phyloP scores from a whole-genome alignment of 495 filamentous ascomycete species.

The Massariosphaeria phaeospora region DNA sequence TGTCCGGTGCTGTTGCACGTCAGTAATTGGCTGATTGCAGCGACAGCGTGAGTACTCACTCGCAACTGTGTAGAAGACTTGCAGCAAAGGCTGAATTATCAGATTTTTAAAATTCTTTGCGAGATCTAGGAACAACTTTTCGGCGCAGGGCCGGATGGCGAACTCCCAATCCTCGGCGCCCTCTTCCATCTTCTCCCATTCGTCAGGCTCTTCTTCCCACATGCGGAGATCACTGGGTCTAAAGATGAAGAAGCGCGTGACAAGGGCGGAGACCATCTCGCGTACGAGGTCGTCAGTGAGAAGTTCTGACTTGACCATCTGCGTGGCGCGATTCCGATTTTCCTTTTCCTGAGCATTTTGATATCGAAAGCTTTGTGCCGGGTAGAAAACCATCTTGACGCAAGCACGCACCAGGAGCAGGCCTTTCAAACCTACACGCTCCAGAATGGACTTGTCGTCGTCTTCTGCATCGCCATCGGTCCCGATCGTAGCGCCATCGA shows the following conservation, averaged over 20 bases:
- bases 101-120: conserved; percentile 79
- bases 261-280: conserved; percentile 73
- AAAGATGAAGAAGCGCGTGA: conserved; percentile 85
- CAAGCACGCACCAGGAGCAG: conserved; percentile 79
- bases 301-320: conserved; percentile 62
- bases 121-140: conserved; percentile 89
- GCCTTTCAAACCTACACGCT: conserved; percentile 73
- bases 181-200: conserved; percentile 85
- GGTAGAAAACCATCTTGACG: conserved; percentile 74
- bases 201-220: conserved; percentile 89
- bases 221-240: conserved; percentile 75
- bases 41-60: conserved; percentile 43
- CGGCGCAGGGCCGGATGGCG: conserved; percentile 80
- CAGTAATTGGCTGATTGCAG: neutral
- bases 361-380: conserved; percentile 75
- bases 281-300: conserved; percentile 68
- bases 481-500: conserved; percentile 42
- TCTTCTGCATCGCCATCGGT: conserved; percentile 50
- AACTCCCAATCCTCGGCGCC: conserved; percentile 79
- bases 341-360: conserved; percentile 63
- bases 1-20: conserved; percentile 45
- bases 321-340: conserved; percentile 59
- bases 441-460: conserved; percentile 54
- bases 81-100: conserved; percentile 67
- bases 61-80: conserved; percentile 70